Base-by-base conservation (phyloP, 2,329 filamentous ascomycete species). In the Hyphodiscus sp. region DNA sequence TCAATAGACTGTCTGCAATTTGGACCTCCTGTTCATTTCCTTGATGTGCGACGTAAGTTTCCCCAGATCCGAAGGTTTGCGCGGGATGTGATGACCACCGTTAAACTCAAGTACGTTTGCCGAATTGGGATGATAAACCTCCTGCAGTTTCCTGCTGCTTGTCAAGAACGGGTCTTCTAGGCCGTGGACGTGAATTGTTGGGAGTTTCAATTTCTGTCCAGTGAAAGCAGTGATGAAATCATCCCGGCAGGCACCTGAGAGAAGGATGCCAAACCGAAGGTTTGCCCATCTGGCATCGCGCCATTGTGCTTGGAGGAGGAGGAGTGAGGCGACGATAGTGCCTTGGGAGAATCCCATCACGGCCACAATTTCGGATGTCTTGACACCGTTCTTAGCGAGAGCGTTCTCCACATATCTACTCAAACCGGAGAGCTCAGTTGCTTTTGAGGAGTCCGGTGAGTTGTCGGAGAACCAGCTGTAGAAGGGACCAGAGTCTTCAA, bases 401-500 rank as follows among this genome's bases (percentile, higher is more conserved):
- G 20, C 45, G 19, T 29, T 52, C 41, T 20, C 46, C n/a, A 19
- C 33, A 45, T 20, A 45, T 41, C 46, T 2, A 45, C 19, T 26
- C 26, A 19, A 2, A 29, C 20, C 33, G n/a, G 33, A 38, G 26
- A 41, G 20, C 41, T 30, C 45, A n/a, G 11, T 23, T 20, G 45
- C 20, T 47, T 4, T 43, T 15, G 16, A n/a, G 29, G 41, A 38
- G 45, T n/a, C 18, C 11, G 20, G 16, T 20, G 29, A 38, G 6
- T 26, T 20, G 4, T 51, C 53, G 72, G 26, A 15, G 30, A 55
- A 41, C 80, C 80, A 83, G 20, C 76, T 70, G 7, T 75, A 71
- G 68, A 88, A 91, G 1, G 87, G 86, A 0, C 78, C 85, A 54
- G 75, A 77, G 58, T 82, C 76, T 49, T 77, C 79, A 67, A 87